Conservation (phyloP, 768 basidiomycete genomes). For the Lactarius indigo region DNA sequence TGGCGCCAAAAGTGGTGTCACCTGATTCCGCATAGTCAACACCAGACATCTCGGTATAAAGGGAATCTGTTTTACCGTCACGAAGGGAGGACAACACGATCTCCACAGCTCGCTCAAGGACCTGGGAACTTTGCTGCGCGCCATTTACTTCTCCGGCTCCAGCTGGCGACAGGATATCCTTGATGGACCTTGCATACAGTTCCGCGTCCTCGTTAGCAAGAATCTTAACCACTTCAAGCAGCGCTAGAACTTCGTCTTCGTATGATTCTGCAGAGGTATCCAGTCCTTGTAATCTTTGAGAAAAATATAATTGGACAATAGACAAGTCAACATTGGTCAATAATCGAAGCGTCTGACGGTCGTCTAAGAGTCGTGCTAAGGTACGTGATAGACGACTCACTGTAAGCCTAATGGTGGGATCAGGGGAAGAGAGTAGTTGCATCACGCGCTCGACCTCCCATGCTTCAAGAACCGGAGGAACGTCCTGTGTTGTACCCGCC, state of each 20-base stretch:
- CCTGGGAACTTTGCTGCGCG: slow-evolving; percentile 33
- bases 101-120: slow-evolving; percentile 59
- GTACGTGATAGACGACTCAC: slow-evolving; percentile 36
- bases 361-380: background rate
- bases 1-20: slow-evolving; percentile 33
- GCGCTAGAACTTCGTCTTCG: slow-evolving; percentile 42
- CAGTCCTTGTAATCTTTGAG: slow-evolving; percentile 40
- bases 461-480: slow-evolving; percentile 56
- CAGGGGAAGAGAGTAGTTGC: slow-evolving; percentile 59
- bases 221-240: slow-evolving; percentile 55
- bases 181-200: slow-evolving; percentile 51
- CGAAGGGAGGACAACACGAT: slow-evolving; percentile 48
- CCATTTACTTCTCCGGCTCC: slow-evolving; percentile 33
- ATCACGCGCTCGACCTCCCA: slow-evolving; percentile 74
- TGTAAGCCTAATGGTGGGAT: slow-evolving; percentile 54
- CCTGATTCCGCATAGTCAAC: background rate
- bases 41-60: background rate
- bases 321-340: slow-evolving; percentile 53
- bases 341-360: slow-evolving; percentile 53
- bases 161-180: slow-evolving; percentile 38
- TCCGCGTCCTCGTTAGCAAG: slow-evolving; percentile 50
- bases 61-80: slow-evolving; percentile 39
- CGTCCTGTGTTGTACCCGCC: slow-evolving; percentile 57
- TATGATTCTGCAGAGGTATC: slow-evolving; percentile 35
- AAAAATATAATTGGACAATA: slow-evolving; percentile 56